Base-by-base conservation (phyloP, 2,329 filamentous ascomycete genomes). In the Calonectria montana region DNA sequence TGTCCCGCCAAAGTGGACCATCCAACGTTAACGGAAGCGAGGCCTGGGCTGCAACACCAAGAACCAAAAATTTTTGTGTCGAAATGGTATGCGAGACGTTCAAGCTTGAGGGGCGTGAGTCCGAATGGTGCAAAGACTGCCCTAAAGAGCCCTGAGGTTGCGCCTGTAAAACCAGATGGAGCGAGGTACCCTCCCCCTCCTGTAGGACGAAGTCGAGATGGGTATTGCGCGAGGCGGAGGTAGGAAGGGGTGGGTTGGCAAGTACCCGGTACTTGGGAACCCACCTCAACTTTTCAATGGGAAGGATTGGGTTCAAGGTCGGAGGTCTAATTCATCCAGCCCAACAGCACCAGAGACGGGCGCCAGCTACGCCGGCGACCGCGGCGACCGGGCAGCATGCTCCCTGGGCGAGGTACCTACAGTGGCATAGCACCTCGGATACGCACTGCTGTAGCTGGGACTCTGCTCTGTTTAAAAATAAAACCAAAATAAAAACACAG, bases 191-290 rank as follows among this genome's bases (percentile, higher is more conserved):
- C 37, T 13, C 35, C 25, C 21, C 12, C 37, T 15, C 35, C 37
- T 15, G 53, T 39, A 25, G 31, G 29, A 57, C 53, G 9, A 35
- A 23, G 21, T n/a, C 37, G 35, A 59, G 31, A 59, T 25, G 21
- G 21, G 21, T 21, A 59, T 59, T 25, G 57, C 21, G 37, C 37
- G 25, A 43, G 25, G 37, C 2, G 25, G n/a, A 21, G 39, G 16
- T 45, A 15, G 10, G 27, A 62, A 45, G 25, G 39, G 16, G 39
- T 62, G 39, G 37, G 37, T 41, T 62, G 53, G n/a, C 25, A 69
- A 48, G 67, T 70, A 70, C 61, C 43, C 2, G 31, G 53, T 70
- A 70, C 67, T 43, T 70, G 13, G n/a, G 25, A 45, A 29, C 37
- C 29, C 63, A 64, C 41, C 29, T 35, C 16, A 27, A 37, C 21